Conservation (phyloP, 2,329 filamentous ascomycete species). For the Talaromyces sp. region DNA sequence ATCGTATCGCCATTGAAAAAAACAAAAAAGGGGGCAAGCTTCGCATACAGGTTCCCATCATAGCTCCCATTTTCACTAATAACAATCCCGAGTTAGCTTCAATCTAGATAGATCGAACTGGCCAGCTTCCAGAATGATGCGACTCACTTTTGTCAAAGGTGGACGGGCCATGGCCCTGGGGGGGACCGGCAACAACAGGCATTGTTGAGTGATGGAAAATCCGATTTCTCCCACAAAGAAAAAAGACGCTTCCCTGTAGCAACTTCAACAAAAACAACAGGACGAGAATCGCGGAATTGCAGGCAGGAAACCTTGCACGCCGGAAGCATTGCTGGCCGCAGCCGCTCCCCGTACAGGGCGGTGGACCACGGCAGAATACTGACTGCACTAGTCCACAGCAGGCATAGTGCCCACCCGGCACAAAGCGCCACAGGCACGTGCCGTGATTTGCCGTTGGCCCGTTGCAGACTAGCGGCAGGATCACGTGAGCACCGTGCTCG, state of each 20-base stretch:
- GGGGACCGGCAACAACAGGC: conserved; percentile 53
- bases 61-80: conserved; percentile 91
- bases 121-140: background rate
- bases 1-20: conserved; percentile 3
- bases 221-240: background rate
- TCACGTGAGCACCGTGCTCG: background rate
- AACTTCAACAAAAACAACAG: background rate
- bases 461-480: background rate
- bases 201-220: conserved; percentile 31
- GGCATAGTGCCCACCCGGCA: background rate
- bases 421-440: background rate
- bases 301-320: background rate
- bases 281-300: background rate
- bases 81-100: conserved; percentile 17
- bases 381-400: background rate
- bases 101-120: background rate
- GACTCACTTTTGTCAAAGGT: conserved; percentile 65
- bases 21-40: no score
- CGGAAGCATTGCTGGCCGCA: conserved; percentile 1
- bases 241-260: background rate
- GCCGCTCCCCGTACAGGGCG: background rate
- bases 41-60: conserved; percentile 91
- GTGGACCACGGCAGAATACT: background rate
- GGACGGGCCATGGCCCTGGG: conserved; percentile 53
- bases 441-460: background rate